Percentiles rank a stretch among this genome's conserved stretches.
phyloP scores from a whole-genome alignment of 176 grass and related monocot species.

The Coix lacrymajobi region DNA sequence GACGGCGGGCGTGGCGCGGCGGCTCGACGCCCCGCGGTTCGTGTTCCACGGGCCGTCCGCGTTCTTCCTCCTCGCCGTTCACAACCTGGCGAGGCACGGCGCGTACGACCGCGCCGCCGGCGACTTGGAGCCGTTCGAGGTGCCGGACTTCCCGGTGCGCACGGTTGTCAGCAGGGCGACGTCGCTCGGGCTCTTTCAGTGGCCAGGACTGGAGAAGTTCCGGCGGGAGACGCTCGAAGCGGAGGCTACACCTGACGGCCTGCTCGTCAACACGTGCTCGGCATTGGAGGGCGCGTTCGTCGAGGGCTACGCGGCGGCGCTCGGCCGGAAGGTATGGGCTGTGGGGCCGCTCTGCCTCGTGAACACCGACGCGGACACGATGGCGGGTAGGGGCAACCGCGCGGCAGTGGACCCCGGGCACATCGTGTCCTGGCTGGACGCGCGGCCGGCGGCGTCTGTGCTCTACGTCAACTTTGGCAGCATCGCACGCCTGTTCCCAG shows the following conservation, averaged over 20 bases:
- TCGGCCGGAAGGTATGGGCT: slow-evolving; percentile 38
- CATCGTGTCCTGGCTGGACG: slow-evolving; percentile 43
- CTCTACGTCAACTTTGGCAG: slow-evolving; percentile 58
- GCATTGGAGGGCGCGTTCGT: slow-evolving; percentile 36
- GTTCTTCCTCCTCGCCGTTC: slow-evolving; percentile 20
- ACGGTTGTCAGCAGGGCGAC: slow-evolving; percentile 22
- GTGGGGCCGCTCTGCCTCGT: slow-evolving; percentile 48
- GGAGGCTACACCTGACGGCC: slow-evolving; percentile 42
- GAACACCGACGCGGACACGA: neutral
- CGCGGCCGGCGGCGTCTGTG: slow-evolving; percentile 20
- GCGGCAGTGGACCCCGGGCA: neutral
- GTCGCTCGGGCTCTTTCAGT: slow-evolving; percentile 35
- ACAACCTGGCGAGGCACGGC: slow-evolving; percentile 12
- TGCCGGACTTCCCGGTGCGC: slow-evolving; percentile 30
- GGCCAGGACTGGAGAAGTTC: slow-evolving; percentile 27
- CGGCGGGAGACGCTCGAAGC: slow-evolving; percentile 26
- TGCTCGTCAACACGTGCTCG: slow-evolving; percentile 49
- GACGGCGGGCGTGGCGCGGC: slow-evolving; percentile 7
- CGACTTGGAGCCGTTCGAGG: slow-evolving; percentile 35
- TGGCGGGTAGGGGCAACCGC: slow-evolving; percentile 31
- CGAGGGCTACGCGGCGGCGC: slow-evolving; percentile 23
- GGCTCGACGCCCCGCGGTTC: slow-evolving; percentile 19
- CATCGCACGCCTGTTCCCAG: neutral
- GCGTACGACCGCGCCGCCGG: neutral
- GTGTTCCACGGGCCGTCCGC: slow-evolving; percentile 35